Percentiles rank a stretch among this genome's conserved stretches.
phyloP scores from a whole-genome alignment of 129 eudicot genomes.

The Flaveria linearis region DNA sequence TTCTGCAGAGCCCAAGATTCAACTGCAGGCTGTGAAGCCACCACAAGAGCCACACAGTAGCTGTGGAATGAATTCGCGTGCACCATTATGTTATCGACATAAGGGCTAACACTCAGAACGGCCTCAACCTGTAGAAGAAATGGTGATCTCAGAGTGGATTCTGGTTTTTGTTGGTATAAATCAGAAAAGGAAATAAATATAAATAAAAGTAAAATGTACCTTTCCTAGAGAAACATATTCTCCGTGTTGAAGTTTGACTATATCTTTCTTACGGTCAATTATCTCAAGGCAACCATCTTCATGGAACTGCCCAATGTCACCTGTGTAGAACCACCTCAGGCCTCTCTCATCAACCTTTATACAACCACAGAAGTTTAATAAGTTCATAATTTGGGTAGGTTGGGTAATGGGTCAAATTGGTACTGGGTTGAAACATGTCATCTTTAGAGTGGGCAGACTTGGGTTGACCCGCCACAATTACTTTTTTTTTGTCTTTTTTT shows the following conservation, averaged over 20 bases:
- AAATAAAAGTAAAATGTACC: constrained; percentile 37
- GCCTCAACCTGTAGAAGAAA: constrained; percentile 74
- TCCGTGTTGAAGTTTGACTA: constrained; percentile 96
- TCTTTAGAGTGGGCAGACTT: not conserved
- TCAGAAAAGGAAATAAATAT: not conserved
- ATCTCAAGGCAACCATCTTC: constrained; percentile 94
- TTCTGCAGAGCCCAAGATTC: constrained; percentile 74
- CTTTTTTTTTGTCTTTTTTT: not conserved
- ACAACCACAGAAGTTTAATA: constrained; percentile 10
- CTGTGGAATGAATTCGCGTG: constrained; percentile 83
- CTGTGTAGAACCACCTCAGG: constrained; percentile 93
- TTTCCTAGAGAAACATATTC: constrained; percentile 95
- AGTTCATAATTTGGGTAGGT: not conserved
- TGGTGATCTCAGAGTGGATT: constrained; percentile 17
- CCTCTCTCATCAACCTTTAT: constrained; percentile 89
- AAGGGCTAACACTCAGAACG: constrained; percentile 62
- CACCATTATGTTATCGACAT: constrained; percentile 78
- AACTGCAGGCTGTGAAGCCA: constrained; percentile 60
- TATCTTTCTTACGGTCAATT: constrained; percentile 91
- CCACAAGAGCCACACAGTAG: constrained; percentile 95
- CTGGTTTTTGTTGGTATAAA: not conserved
- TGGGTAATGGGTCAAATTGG: not conserved
- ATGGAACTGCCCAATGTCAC: constrained; percentile 89
- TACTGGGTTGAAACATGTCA: not conserved
- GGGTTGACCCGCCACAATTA: not conserved